Conservation (phyloP, 2,329 filamentous ascomycete genomes). For the Triangularia verruculosa region DNA sequence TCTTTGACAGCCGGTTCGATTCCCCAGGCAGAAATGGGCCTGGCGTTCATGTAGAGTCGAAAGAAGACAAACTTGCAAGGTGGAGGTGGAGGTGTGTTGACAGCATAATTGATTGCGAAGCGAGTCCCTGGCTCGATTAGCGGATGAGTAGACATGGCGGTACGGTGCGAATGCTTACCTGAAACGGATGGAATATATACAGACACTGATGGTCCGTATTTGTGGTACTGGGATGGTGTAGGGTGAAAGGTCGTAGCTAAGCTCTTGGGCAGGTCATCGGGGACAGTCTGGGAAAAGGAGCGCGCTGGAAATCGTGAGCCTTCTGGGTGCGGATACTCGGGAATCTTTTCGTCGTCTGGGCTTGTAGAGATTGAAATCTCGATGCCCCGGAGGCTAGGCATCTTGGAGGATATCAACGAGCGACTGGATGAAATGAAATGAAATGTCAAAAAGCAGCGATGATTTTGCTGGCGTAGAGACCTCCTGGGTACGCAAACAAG, state of each 20-base stretch:
- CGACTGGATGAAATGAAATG: not conserved
- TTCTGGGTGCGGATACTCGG: conserved; percentile 56
- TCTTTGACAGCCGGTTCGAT: conserved; percentile 38
- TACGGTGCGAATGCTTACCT: conserved; percentile 36
- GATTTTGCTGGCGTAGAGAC: not conserved
- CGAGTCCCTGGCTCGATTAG: conserved; percentile 41
- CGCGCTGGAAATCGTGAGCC: conserved; percentile 38
- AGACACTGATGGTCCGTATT: conserved; percentile 43
- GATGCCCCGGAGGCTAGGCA: conserved; percentile 51
- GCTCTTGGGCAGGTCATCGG: not conserved
- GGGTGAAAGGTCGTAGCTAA: not conserved
- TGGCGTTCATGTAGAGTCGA: conserved; percentile 54
- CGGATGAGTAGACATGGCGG: not conserved
- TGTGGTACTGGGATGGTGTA: conserved; percentile 19
- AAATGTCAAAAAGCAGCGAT: not conserved
- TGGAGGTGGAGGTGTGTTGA: conserved; percentile 35
- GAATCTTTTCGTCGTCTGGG: conserved; percentile 38
- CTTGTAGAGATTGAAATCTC: conserved; percentile 44
- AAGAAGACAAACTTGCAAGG: conserved; percentile 48
- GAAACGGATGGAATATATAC: conserved; percentile 56
- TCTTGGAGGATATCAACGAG: conserved; percentile 27
- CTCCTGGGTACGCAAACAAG: not conserved
- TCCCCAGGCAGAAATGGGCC: conserved; percentile 52
- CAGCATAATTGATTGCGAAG: conserved; percentile 51
- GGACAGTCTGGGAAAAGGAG: conserved; percentile 28